Evolutionary conservation across 2,329 filamentous ascomycete genomes (phyloP).

Genomic region (Fusarium proliferatum): DNA sequence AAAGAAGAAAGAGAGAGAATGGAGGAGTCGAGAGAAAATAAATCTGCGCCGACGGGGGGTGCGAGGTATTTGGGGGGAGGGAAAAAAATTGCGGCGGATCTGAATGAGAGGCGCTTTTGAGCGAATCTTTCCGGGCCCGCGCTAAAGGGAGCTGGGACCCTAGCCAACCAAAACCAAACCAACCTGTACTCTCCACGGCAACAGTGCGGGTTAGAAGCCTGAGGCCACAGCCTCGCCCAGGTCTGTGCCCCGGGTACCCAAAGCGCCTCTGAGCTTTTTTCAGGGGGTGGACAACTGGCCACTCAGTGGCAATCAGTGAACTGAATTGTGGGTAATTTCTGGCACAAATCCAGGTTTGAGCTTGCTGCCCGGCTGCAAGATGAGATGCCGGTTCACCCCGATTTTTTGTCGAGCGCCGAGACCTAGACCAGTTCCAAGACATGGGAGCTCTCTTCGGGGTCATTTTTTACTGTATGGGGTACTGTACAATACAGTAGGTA

Average conservation of each 20-base stretch:
- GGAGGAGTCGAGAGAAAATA: constrained; percentile 57
- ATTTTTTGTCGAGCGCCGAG: constrained; percentile 48
- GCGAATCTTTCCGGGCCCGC: constrained; percentile 65
- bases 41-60: constrained; percentile 58
- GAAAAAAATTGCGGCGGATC: constrained; percentile 64
- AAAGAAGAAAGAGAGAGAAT: constrained; percentile 57
- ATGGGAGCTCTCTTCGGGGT: constrained; percentile 19
- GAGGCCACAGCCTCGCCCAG: constrained; percentile 45
- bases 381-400: constrained; percentile 52
- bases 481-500: constrained; percentile 17
- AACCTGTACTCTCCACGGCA: constrained; percentile 47
- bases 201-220: constrained; percentile 50
- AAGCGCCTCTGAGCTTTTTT: constrained; percentile 24
- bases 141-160: constrained; percentile 49
- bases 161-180: constrained; percentile 37
- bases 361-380: constrained; percentile 44
- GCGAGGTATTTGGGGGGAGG: constrained; percentile 56
- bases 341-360: constrained; percentile 35
- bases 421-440: constrained; percentile 43
- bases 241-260: constrained; percentile 13
- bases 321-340: constrained; percentile 26
- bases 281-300: constrained; percentile 40
- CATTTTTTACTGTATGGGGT: constrained; percentile 34
- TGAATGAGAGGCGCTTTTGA: constrained; percentile 60
- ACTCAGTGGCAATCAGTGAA: constrained; percentile 32